A percentile compares a stretch with the other conserved stretches of the same genome.
phyloP scores from a whole-genome alignment of 192 early-diverging fungal genomes.

The Backusella tarrabulga region DNA sequence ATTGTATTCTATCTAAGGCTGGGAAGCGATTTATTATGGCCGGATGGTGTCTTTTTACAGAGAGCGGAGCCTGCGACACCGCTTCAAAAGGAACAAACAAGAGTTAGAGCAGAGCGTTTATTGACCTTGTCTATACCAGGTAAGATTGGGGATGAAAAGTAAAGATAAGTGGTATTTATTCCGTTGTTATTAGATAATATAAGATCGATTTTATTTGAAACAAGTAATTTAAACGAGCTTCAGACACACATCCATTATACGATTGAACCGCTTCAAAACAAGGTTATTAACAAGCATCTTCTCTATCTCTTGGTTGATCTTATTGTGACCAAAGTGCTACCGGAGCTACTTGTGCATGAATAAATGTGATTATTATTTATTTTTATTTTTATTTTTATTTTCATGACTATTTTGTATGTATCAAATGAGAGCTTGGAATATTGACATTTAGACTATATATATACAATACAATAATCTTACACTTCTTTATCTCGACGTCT shows the following conservation, averaged over 20 bases:
- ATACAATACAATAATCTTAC: too few relatives aligned
- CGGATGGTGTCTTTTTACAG: conserved; percentile 40
- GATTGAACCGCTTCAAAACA: conserved; percentile 45
- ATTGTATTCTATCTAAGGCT: conserved; percentile 46
- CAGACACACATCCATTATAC: conserved; percentile 36
- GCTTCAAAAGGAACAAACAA: conserved; percentile 33
- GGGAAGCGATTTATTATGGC: conserved; percentile 49
- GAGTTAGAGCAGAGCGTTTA: conserved; percentile 44
- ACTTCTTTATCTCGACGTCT: too few relatives aligned
- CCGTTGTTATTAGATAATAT: conserved; percentile 15
- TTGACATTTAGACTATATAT: too few relatives aligned
- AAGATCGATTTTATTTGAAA: conserved; percentile 23
- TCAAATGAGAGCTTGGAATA: too few relatives aligned
- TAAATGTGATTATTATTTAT: not conserved
- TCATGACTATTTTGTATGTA: too few relatives aligned
- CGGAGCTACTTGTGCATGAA: conserved; percentile 31
- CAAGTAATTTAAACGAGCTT: conserved; percentile 32
- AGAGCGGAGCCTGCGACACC: conserved; percentile 38
- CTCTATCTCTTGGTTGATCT: conserved; percentile 47
- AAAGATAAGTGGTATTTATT: not conserved
- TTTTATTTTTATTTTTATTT: too few relatives aligned
- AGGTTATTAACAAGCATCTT: conserved; percentile 50
- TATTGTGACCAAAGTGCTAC: conserved; percentile 39
- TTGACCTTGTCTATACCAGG: conserved; percentile 43
- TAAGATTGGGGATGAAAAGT: not conserved